phyloP scores from a whole-genome alignment of 192 early-diverging fungal species.

The Coemansia sp. region DNA sequence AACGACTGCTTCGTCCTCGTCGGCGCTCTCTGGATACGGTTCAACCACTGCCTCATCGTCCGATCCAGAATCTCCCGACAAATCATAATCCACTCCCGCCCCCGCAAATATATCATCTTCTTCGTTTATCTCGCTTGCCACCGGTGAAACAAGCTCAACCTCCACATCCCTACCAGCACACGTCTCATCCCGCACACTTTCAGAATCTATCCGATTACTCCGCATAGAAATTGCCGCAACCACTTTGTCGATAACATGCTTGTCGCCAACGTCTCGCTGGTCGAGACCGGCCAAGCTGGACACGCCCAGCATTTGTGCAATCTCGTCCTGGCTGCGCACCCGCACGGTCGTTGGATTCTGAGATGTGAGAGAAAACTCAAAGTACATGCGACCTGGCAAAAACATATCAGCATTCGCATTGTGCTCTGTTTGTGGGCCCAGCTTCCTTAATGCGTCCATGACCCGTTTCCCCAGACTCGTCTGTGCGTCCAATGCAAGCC shows the following conservation, averaged over 20 bases:
- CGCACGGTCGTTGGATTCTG: slow-evolving; percentile 59
- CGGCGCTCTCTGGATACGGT: not conserved
- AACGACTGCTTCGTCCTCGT: not conserved
- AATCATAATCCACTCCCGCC: slow-evolving; percentile 70
- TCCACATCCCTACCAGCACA: not conserved
- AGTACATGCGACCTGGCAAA: slow-evolving; percentile 71
- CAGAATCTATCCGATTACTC: not conserved
- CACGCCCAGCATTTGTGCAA: slow-evolving; percentile 24
- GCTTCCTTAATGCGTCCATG: slow-evolving; percentile 34
- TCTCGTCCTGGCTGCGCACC: slow-evolving; percentile 72
- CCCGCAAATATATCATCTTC: slow-evolving; percentile 78
- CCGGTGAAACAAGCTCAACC: slow-evolving; percentile 1
- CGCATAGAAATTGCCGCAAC: slow-evolving; percentile 51
- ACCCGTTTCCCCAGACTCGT: slow-evolving; percentile 22
- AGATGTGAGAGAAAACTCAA: slow-evolving; percentile 57
- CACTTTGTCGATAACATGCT: slow-evolving; percentile 28
- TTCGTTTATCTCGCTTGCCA: slow-evolving; percentile 13
- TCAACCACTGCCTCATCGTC: slow-evolving; percentile 6
- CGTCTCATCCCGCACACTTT: no score
- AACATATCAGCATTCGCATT: slow-evolving; percentile 65
- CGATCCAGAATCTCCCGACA: not conserved
- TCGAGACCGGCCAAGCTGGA: not conserved
- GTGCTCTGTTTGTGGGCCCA: not conserved
- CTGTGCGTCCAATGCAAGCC: not conserved
- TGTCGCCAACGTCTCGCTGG: slow-evolving; percentile 4